Conservation (phyloP, 305 asterid species). For the Solanum hybrid region DNA sequence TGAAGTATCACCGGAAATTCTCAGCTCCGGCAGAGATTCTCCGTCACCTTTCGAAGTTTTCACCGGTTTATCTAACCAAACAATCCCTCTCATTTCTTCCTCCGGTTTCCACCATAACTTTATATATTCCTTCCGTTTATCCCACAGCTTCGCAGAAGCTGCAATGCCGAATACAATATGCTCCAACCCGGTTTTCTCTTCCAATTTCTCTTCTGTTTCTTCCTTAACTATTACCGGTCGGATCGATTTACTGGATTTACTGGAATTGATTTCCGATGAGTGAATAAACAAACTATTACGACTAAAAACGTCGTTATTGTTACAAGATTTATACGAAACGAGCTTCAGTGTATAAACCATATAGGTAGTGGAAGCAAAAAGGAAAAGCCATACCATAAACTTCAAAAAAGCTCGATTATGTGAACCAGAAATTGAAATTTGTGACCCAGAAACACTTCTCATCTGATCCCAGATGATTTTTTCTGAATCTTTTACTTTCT, state of each 20-base stretch:
- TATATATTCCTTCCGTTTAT: conserved; percentile 62
- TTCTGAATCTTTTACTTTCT: conserved; percentile 47
- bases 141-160: conserved; percentile 80
- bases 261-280: background rate
- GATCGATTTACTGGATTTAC: background rate
- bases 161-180: conserved; percentile 88
- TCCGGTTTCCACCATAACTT: conserved; percentile 85
- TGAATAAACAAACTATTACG: background rate
- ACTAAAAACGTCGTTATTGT: conserved; percentile 28
- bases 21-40: conserved; percentile 42
- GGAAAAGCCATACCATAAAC: conserved; percentile 54
- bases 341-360: conserved; percentile 61
- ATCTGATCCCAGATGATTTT: conserved; percentile 53
- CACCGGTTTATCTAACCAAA: conserved; percentile 68
- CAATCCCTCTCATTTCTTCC: conserved; percentile 64
- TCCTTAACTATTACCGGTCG: background rate
- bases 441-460: conserved; percentile 26
- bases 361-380: conserved; percentile 58
- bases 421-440: conserved; percentile 16
- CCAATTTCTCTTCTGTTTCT: conserved; percentile 7
- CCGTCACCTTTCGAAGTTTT: conserved; percentile 28
- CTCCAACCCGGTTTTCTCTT: conserved; percentile 40
- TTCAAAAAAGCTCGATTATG: conserved; percentile 39
- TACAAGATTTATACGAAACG: conserved; percentile 43
- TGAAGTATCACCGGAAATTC: conserved; percentile 70